Conservation (phyloP, 176 grass and related monocot genomes). For the Rhynchospora pubera region DNA sequence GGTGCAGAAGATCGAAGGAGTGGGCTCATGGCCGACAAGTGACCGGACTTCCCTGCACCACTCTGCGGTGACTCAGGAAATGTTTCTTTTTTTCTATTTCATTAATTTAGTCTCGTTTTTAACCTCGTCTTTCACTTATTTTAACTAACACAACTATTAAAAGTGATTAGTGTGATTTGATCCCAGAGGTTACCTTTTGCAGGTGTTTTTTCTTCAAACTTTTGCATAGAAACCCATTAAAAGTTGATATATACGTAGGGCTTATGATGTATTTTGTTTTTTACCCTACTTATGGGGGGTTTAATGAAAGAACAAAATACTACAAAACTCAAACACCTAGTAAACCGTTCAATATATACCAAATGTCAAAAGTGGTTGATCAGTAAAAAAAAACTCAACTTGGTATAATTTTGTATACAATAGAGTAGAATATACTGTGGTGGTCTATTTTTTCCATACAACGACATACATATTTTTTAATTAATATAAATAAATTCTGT, state of each 20-base stretch:
- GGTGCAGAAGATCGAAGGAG: not conserved
- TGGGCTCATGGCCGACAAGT: conserved; percentile 16
- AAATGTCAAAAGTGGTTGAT: not conserved
- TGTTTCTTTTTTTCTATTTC: not conserved
- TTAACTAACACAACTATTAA: not conserved
- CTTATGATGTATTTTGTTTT: not conserved
- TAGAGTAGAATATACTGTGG: no score
- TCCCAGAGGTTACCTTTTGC: not conserved
- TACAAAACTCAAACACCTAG: not conserved
- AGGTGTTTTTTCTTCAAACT: not conserved
- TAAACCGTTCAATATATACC: not conserved
- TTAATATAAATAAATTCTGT: no score
- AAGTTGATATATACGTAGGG: not conserved
- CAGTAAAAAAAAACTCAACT: not conserved
- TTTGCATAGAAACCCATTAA: not conserved
- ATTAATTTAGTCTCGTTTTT: not conserved
- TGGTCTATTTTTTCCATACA: no score
- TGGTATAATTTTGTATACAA: no score
- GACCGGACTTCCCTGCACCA: conserved; percentile 19
- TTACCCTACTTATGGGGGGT: no score
- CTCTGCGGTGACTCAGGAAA: conserved; percentile 24
- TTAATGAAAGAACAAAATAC: no score
- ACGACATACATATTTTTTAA: no score
- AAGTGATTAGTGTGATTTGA: not conserved
- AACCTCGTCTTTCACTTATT: not conserved